Base-by-base conservation (phyloP, 2,329 filamentous ascomycete species). In the Monascus ruber region DNA sequence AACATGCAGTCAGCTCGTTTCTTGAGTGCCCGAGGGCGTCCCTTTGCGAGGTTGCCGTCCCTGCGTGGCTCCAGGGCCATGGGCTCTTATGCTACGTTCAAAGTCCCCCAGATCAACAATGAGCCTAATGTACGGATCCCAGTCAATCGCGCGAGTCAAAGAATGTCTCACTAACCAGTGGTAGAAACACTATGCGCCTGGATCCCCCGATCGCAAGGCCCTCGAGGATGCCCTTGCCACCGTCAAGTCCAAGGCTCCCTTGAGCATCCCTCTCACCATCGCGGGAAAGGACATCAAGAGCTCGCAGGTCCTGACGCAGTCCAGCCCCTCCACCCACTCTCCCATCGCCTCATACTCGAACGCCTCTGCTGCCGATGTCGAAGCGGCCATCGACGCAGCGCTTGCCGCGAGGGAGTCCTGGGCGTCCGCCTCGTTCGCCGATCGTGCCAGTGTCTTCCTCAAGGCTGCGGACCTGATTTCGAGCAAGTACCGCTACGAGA, bases 391-490 rank as follows among this genome's bases (percentile, higher is more conserved):
- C 54, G 77, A 85, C 26, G 76, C 85, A 31, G 89, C 89, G 25
- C 75, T 96, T 33, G 77, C 76, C n/a, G 88, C 88, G 35, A 91
- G 93, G 68, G 72, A 79, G 39, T 75, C 78, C 27, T 98, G 91
- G 89, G 87, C 89, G 56, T 72, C 75, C 4, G 72, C 93, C 11
- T 85, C 89, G 9, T 96, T 96, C 57, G 78, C 84, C 35, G 89
- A 96, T 65, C 79, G 89, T 39, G 89, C 89, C 8, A 84, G 88
- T 41, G 75, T 98, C 58, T 96, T 96, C 70, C 76, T 96, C 56
- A 95, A 95, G 73, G 89, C 91, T 3, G 89, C 89, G 28, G 88
- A 96, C 59, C 72, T 98, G 46, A 78, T 98, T 50, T 72, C 83
- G 39, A 83, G 77, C 47, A 96, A 96, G 69, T 96, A 98, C 68